Evolutionary conservation across 2,329 filamentous ascomycete genomes (phyloP).

Genomic region (Scorias spongiosa): DNA sequence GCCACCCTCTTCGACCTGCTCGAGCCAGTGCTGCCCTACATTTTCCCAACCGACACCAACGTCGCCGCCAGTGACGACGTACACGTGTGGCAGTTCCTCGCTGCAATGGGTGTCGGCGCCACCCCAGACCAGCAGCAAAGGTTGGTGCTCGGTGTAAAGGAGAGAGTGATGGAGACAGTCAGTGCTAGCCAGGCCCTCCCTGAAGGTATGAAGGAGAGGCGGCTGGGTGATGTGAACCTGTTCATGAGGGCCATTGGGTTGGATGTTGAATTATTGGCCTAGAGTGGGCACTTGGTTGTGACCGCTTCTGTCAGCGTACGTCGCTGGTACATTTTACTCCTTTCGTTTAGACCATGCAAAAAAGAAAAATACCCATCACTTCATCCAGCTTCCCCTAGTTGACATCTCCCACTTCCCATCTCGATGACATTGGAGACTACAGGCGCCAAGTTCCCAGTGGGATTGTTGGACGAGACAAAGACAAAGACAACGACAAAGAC

Average conservation of each 20-base stretch:
- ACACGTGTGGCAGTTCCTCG: constrained; percentile 96
- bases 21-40: constrained; percentile 65
- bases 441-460: no score
- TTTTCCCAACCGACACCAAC: constrained; percentile 86
- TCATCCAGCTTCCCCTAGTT: no score
- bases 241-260: constrained; percentile 99
- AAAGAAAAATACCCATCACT: no score
- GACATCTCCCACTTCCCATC: no score
- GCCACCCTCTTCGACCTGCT: constrained; percentile 75
- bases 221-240: constrained; percentile 83
- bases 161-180: constrained; percentile 93
- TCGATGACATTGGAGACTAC: no score
- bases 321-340: no score
- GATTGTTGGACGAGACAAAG: no score
- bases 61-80: constrained; percentile 57
- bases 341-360: no score
- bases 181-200: constrained; percentile 77
- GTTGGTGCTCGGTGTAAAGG: constrained; percentile 89
- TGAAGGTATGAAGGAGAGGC: constrained; percentile 65
- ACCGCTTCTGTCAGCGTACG: no score
- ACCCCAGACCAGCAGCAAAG: constrained; percentile 90
- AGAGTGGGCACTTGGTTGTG: constrained; percentile 10
- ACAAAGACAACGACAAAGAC: background rate
- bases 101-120: constrained; percentile 84
- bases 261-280: constrained; percentile 68